phyloP scores from a whole-genome alignment of 2,329 filamentous ascomycete species.

The Diaporthe sp. region DNA sequence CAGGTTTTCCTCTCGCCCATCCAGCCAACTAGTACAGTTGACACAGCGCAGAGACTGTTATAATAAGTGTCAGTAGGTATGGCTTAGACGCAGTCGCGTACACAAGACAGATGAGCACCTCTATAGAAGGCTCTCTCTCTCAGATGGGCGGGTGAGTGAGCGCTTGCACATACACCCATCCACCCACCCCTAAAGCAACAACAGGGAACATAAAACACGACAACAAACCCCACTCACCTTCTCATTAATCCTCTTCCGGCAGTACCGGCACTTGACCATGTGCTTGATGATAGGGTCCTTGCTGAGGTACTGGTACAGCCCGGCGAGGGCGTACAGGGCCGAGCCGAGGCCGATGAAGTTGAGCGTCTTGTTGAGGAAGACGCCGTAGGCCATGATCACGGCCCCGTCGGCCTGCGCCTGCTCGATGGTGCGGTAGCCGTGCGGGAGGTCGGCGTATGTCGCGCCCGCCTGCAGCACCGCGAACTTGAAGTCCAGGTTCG shows the following conservation, averaged over 20 bases:
- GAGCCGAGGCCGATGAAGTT: slow-evolving; percentile 77
- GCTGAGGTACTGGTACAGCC: slow-evolving; percentile 71
- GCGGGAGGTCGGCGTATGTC: slow-evolving; percentile 59
- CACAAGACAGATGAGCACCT: not conserved
- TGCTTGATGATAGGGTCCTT: slow-evolving; percentile 80
- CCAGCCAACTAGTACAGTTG: slow-evolving; percentile 66
- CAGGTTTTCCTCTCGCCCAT: slow-evolving; percentile 61
- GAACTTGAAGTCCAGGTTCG: slow-evolving; percentile 83
- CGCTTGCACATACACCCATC: not conserved
- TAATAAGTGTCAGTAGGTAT: not conserved
- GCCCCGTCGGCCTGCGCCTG: slow-evolving; percentile 80
- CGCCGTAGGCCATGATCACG: slow-evolving; percentile 73
- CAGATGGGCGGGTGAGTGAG: not conserved
- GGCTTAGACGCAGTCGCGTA: not conserved
- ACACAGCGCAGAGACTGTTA: slow-evolving; percentile 60
- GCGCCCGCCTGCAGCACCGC: slow-evolving; percentile 73
- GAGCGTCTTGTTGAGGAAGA: slow-evolving; percentile 74
- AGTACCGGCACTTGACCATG: slow-evolving; percentile 78
- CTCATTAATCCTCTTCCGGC: slow-evolving; percentile 72
- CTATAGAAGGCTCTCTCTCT: not conserved
- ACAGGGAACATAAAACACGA: not conserved
- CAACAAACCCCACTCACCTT: slow-evolving; percentile 61
- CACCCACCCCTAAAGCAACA: not conserved
- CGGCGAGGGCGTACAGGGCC: slow-evolving; percentile 74
- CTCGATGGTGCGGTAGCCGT: slow-evolving; percentile 78